Base-by-base conservation (phyloP, 768 basidiomycete species). In the Serpula lacrymans region DNA sequence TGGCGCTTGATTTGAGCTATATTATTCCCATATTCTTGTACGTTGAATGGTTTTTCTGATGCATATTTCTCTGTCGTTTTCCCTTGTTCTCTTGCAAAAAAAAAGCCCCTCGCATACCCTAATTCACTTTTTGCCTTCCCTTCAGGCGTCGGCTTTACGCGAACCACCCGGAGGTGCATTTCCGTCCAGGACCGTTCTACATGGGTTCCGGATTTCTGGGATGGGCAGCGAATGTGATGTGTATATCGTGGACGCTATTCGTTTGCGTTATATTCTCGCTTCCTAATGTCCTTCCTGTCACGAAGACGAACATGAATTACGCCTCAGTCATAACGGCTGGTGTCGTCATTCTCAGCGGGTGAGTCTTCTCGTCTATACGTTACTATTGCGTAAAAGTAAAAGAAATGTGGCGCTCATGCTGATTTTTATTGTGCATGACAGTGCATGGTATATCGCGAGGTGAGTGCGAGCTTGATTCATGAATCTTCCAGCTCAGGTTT, bases 121-220 rank as follows among this genome's bases (percentile, higher is more conserved):
- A 10, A 28, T 35, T 34, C 25, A 18, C 21, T 42, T 29, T 10
- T 29, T 14, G 28, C 28, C 10, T 14, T 13, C 13, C 4, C 33
- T 27, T n/a, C 32, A 68, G 71, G 51, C 77, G 88, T 29, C 71
- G 88, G 22, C 54, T 80, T 21, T 88, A 72, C 60, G 65, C 71
- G 48, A 71, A 79, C 40, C 88, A 91, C 53, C 84, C 86, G 0
- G 88, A 91, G 34, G 88, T 92, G 26, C 70, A 74, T 52, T 92
- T 92, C 71, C 80, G 76, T 45, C 89, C 89, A 4, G 89, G 89
- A 9, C 88, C 89, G 5, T 90, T 91, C 66, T 90, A 83, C 65
- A 80, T 91, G 78, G 84, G 88, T 22, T 64, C 75, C 40, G 86
- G 86, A 0, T 45, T 69, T 29, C 57, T 87, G 12, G 86, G 86